Evolutionary conservation across 192 early-diverging fungal genomes (phyloP).

Genomic region (Geranomyces michiganensis): DNA sequence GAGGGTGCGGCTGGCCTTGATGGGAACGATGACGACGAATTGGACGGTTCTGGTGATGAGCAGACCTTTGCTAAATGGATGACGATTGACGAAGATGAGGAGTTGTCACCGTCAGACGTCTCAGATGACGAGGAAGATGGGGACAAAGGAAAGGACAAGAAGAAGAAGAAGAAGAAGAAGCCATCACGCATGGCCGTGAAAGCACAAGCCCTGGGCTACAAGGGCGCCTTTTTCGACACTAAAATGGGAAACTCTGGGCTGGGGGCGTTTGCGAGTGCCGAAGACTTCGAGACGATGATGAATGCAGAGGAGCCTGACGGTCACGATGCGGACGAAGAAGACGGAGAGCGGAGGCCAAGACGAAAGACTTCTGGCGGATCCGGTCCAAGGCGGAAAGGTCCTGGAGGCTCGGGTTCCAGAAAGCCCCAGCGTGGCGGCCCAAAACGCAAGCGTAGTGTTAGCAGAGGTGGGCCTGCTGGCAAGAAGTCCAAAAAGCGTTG

Average conservation of each 20-base stretch:
- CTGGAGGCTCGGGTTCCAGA: too few species aligned
- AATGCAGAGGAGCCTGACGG: slow-evolving; percentile 44
- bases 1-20: slow-evolving; percentile 18
- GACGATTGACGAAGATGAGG: slow-evolving; percentile 24
- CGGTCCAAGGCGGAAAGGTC: too few species aligned
- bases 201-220: slow-evolving; percentile 59
- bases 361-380: too few species aligned
- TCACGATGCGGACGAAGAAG: not conserved
- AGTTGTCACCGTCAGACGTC: slow-evolving; percentile 10
- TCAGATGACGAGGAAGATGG: slow-evolving; percentile 36
- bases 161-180: slow-evolving; percentile 46
- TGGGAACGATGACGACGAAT: slow-evolving; percentile 26
- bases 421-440: too few species aligned
- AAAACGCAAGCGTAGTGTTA: too few species aligned
- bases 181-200: slow-evolving; percentile 54
- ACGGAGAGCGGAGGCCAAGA: not conserved
- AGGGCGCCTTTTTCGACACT: slow-evolving; percentile 53
- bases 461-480: too few species aligned
- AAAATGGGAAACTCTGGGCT: slow-evolving; percentile 51
- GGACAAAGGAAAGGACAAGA: slow-evolving; percentile 49
- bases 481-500: too few species aligned
- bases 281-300: slow-evolving; percentile 59
- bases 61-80: slow-evolving; percentile 29
- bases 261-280: slow-evolving; percentile 64
- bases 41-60: slow-evolving; percentile 11